Evolutionary conservation across 768 basidiomycete genomes (phyloP).

Genomic region (Candolleomyces eurysporus): DNA sequence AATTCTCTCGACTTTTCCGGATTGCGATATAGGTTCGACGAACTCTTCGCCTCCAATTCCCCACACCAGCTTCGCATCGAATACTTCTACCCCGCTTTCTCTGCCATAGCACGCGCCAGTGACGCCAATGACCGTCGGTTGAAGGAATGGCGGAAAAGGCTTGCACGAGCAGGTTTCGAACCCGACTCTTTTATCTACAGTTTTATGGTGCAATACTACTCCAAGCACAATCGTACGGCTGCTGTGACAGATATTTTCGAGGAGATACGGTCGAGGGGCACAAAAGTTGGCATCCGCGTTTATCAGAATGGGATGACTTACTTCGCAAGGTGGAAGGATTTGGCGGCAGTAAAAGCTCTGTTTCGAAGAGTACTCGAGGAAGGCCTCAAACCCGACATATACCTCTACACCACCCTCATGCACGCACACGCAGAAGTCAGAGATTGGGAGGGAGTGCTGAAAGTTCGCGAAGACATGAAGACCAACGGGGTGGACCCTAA

Average conservation of each 20-base stretch:
- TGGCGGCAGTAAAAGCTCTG: slow-evolving; percentile 51
- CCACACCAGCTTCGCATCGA: slow-evolving; percentile 3
- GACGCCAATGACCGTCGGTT: slow-evolving; percentile 50
- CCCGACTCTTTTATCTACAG: neutral
- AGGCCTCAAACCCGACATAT: slow-evolving; percentile 50
- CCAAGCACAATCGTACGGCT: neutral
- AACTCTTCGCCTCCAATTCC: slow-evolving; percentile 45
- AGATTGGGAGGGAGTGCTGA: slow-evolving; percentile 74
- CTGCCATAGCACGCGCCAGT: slow-evolving; percentile 16
- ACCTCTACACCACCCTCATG: slow-evolving; percentile 62
- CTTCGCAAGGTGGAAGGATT: slow-evolving; percentile 45
- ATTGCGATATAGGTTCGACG: slow-evolving; percentile 36
- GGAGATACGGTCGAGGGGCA: neutral
- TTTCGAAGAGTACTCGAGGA: slow-evolving; percentile 46
- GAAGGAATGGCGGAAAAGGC: slow-evolving; percentile 45
- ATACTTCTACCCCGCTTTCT: neutral
- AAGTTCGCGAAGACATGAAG: slow-evolving; percentile 62
- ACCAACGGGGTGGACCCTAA: slow-evolving; percentile 31
- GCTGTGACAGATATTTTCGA: neutral
- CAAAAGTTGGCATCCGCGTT: neutral
- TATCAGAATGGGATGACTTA: slow-evolving; percentile 13
- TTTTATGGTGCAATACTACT: slow-evolving; percentile 4
- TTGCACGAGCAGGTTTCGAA: neutral
- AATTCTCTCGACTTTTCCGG: neutral
- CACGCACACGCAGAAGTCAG: slow-evolving; percentile 80